Base-by-base conservation (phyloP, 2,329 filamentous ascomycete species). In the Fusarium phyllophilum region DNA sequence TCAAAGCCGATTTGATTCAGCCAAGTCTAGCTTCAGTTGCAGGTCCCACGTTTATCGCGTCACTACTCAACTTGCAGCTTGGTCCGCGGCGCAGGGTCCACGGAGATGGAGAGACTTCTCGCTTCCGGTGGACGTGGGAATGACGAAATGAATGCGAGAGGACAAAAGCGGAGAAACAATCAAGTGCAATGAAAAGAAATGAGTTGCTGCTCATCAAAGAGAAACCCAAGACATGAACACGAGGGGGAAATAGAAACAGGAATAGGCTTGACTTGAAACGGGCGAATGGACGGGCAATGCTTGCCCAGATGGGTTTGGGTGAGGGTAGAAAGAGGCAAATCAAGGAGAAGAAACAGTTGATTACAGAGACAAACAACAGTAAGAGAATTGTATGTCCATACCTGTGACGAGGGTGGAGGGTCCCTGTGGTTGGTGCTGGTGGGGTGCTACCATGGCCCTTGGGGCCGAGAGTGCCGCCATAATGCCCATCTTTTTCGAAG, bases 401-500 rank as follows among this genome's bases (percentile, higher is more conserved):
- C 77, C 77, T 77, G 66, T 70, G 60, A 75, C 72, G 67, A 74
- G 76, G 59, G 66, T 61, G 51, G 61, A 49, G 51, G 33, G 24
- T 31, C 56, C 56, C 57, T 75, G 75, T 72, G 70, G 75, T 66
- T 75, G 73, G 57, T 73, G 70, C 62, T 77, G 75, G 75, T 75
- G 77, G 70, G 70, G 65, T 58, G 73, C 65, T 61, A 66, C 70
- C 60, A 75, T 58, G 64, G 71, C 71, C 60, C 74, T 67, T 59
- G 75, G 65, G 63, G 62, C 76, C 72, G 77, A 77, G 56, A 77
- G 62, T 68, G 72, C 69, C 75, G 77, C 76, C 76, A 78, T 77
- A 61, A 67, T 73, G 64, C 48, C 52, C 46, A 33, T 61, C 45
- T 57, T 62, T 61, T 73, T 66, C 34, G 38, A 48, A 49, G 52